These are phyloP conservation scores for Nymphaea colorata DNA, from an alignment of 164 flowering plant genomes.

Conservation along the genomic window DNA sequence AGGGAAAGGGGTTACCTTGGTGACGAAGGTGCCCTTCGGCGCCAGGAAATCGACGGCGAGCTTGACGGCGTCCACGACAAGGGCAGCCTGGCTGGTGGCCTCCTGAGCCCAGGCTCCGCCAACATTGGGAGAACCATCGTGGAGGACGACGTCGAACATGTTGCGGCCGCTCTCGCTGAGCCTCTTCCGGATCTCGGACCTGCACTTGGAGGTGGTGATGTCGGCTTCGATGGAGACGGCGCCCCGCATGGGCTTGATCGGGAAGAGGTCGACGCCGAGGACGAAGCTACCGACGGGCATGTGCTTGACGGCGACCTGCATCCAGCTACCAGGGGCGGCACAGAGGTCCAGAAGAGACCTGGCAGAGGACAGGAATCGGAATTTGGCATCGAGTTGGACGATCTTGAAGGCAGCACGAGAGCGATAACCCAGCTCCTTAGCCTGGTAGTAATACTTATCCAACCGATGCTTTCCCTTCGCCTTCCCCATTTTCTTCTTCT, in stretches of 20 bases:
- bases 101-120: slow-evolving; percentile 97
- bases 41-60: slow-evolving; percentile 70
- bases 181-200: slow-evolving; percentile 35
- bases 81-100: slow-evolving; percentile 67
- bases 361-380: slow-evolving; percentile 50
- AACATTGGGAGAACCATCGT: slow-evolving; percentile 89
- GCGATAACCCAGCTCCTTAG: slow-evolving; percentile 85
- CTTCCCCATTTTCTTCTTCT: slow-evolving; percentile 44
- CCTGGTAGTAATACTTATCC: slow-evolving; percentile 72
- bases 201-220: slow-evolving; percentile 60
- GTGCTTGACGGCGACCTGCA: slow-evolving; percentile 74
- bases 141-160: slow-evolving; percentile 69
- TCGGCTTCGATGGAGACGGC: slow-evolving; percentile 66
- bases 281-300: slow-evolving; percentile 73
- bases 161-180: slow-evolving; percentile 49
- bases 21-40: slow-evolving; percentile 74
- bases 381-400: slow-evolving; percentile 73
- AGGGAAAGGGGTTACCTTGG: slow-evolving; percentile 37
- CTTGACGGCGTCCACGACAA: slow-evolving; percentile 74
- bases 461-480: slow-evolving; percentile 85
- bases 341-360: slow-evolving; percentile 85
- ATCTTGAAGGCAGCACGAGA: slow-evolving; percentile 93
- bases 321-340: slow-evolving; percentile 98
- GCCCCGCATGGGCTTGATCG: slow-evolving; percentile 70
- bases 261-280: slow-evolving; percentile 68